A percentile compares a stretch with the other conserved stretches of the same genome.
These are phyloP conservation scores for Venturiaceae sp. DNA, from an alignment of 2,329 filamentous ascomycete species.

Conservation along the genomic window DNA sequence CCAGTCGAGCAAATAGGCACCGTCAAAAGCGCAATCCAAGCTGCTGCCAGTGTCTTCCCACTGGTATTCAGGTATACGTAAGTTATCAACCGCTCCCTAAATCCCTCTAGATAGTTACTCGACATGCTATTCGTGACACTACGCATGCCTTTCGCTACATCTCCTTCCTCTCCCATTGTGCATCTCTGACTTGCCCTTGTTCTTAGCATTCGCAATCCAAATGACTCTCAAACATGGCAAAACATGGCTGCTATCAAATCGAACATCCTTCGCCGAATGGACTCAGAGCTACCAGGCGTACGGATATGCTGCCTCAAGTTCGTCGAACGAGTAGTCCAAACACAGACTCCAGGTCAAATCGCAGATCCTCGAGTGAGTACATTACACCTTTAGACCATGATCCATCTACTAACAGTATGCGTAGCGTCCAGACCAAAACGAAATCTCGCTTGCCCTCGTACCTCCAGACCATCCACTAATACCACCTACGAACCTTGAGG, in stretches of 20 bases:
- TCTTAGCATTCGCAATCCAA: conserved; percentile 45
- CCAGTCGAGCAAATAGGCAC: conserved; percentile 65
- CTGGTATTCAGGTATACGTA: conserved; percentile 91
- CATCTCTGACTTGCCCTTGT: background rate
- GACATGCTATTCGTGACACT: background rate
- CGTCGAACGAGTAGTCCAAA: conserved; percentile 82
- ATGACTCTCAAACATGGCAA: conserved; percentile 52
- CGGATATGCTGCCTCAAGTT: conserved; percentile 97
- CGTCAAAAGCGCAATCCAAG: conserved; percentile 77
- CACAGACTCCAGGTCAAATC: conserved; percentile 77
- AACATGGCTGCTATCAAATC: conserved; percentile 10
- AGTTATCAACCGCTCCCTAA: conserved; percentile 33
- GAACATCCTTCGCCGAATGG: conserved; percentile 63
- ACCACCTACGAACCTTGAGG: conserved; percentile 72
- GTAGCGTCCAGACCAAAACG: conserved; percentile 64
- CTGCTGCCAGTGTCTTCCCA: conserved; percentile 86
- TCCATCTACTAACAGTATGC: conserved; percentile 5
- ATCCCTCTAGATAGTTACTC: conserved; percentile 13
- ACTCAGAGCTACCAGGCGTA: conserved; percentile 63
- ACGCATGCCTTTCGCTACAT: conserved; percentile 8
- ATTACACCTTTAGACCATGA: conserved; percentile 9
- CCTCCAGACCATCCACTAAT: conserved; percentile 75
- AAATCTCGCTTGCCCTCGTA: conserved; percentile 80
- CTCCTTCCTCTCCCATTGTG: background rate
- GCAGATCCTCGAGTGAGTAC: conserved; percentile 69